A percentile compares a stretch with the other conserved stretches of the same genome.
Evolutionary conservation across 1,284 basidiomycete genomes (phyloP).

Genomic region (Pterulicium gracile): DNA sequence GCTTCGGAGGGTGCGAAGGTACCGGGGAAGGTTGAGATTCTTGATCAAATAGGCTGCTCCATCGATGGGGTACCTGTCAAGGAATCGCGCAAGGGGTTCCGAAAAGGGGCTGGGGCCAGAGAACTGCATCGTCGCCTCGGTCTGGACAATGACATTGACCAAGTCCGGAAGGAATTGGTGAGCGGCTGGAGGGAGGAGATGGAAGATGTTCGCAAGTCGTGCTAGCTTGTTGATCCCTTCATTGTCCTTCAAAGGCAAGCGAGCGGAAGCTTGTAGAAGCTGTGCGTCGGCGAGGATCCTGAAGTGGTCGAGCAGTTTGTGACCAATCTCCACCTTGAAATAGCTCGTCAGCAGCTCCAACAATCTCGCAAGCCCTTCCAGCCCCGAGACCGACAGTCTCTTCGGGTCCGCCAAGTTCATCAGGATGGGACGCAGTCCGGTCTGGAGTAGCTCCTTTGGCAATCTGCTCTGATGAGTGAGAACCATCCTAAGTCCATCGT

Average conservation of each 20-base stretch:
- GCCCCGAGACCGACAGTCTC: conserved; percentile 85
- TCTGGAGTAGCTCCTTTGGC: conserved; percentile 93
- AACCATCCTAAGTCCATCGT: conserved; percentile 87
- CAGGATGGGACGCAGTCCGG: conserved; percentile 89
- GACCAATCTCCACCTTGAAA: conserved; percentile 99
- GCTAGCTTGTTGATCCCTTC: conserved; percentile 91
- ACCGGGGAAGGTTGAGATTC: conserved; percentile 63
- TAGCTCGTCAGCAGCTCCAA: conserved; percentile 95
- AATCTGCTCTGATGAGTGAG: conserved; percentile 85
- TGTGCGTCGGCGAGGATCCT: conserved; percentile 80
- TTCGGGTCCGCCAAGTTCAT: conserved; percentile 98
- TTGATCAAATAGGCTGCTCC: conserved; percentile 81
- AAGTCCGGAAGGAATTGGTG: conserved; percentile 88
- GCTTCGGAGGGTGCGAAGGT: conserved; percentile 73
- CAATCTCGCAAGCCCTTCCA: conserved; percentile 93
- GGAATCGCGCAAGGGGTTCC: conserved; percentile 83
- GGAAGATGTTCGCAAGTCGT: conserved; percentile 93
- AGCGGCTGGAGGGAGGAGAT: conserved; percentile 87
- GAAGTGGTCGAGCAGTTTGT: conserved; percentile 96
- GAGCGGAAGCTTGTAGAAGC: conserved; percentile 72
- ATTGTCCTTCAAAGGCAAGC: conserved; percentile 76
- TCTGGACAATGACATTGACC: conserved; percentile 84
- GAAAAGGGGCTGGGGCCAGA: conserved; percentile 90
- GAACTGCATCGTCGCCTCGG: conserved; percentile 87
- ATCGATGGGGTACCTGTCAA: conserved; percentile 85